A percentile compares a stretch with the other conserved stretches of the same genome.
Evolutionary conservation across 2,329 filamentous ascomycete genomes (phyloP).

Genomic region (Arthrobotrys iridis): DNA sequence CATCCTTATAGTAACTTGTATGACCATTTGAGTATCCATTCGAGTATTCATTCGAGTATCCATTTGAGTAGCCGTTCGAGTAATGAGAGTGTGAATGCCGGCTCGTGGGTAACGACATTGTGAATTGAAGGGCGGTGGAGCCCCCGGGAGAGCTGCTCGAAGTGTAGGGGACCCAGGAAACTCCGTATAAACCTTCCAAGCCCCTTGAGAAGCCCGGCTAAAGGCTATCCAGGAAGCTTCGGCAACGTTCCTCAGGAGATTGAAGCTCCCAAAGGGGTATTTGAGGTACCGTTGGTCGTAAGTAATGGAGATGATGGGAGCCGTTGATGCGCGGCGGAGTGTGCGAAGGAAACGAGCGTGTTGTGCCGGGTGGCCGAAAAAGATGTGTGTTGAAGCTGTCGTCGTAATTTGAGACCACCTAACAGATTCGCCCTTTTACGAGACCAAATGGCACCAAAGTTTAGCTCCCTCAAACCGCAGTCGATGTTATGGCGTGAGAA

Average conservation of each 20-base stretch:
- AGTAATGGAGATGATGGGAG: constrained; percentile 4
- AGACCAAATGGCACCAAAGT: constrained; percentile 1
- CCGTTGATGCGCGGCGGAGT: constrained; percentile 21
- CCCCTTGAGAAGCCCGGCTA: constrained; percentile 10
- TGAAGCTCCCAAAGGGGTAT: background rate
- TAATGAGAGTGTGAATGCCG: constrained; percentile 45
- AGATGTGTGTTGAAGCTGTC: constrained; percentile 37
- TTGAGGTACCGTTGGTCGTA: background rate
- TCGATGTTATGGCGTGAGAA: constrained; percentile 1
- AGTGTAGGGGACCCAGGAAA: constrained; percentile 17
- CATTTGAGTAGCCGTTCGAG: constrained; percentile 29
- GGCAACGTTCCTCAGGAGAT: background rate
- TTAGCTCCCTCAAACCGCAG: background rate
- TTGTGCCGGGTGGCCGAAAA: constrained; percentile 8
- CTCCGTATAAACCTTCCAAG: constrained; percentile 38
- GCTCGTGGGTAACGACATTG: constrained; percentile 47
- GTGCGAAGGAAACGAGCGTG: constrained; percentile 29
- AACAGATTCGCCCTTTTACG: constrained; percentile 9
- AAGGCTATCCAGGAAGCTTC: constrained; percentile 13
- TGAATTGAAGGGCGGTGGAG: constrained; percentile 12
- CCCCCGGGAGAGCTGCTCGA: background rate
- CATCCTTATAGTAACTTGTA: constrained; percentile 39
- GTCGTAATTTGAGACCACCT: constrained; percentile 34
- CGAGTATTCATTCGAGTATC: constrained; percentile 22
- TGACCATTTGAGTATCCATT: constrained; percentile 47